These are phyloP conservation scores for Entamoeba moshkovskii DNA, from an alignment of 208 protist species.

Conservation along the genomic window DNA sequence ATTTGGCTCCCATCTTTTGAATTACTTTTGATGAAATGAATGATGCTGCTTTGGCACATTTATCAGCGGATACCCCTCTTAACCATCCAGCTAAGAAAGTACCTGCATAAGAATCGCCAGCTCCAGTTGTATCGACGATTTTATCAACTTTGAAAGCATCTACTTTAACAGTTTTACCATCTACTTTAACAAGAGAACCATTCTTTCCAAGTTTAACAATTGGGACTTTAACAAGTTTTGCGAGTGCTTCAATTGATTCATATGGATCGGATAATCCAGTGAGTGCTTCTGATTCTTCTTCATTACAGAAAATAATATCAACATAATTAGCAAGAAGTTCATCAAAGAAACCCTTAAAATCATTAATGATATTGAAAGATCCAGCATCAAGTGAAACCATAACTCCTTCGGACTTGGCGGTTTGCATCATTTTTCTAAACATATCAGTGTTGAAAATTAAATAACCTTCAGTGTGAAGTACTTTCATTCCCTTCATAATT, in stretches of 20 bases:
- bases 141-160: not conserved
- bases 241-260: not conserved
- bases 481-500: not conserved
- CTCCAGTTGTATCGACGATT: constrained; percentile 34
- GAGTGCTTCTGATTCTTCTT: not conserved
- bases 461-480: not conserved
- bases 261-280: not conserved
- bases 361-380: not conserved
- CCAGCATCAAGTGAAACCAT: not conserved
- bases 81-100: constrained; percentile 21
- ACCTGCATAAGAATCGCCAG: constrained; percentile 39
- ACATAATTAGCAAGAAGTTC: not conserved
- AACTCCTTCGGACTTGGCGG: not conserved
- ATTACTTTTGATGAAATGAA: not conserved
- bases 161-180: constrained; percentile 22
- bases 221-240: not conserved
- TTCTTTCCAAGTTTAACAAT: not conserved
- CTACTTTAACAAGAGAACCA: not conserved
- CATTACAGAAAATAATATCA: not conserved
- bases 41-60: constrained; percentile 7
- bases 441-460: not conserved
- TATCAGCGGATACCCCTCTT: not conserved
- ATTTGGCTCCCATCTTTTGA: not conserved
- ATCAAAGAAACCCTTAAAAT: not conserved
- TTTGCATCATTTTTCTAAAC: constrained; percentile 1